Conservation (phyloP, 306 rosid genomes). For the Heteromeles arbutifolia region DNA sequence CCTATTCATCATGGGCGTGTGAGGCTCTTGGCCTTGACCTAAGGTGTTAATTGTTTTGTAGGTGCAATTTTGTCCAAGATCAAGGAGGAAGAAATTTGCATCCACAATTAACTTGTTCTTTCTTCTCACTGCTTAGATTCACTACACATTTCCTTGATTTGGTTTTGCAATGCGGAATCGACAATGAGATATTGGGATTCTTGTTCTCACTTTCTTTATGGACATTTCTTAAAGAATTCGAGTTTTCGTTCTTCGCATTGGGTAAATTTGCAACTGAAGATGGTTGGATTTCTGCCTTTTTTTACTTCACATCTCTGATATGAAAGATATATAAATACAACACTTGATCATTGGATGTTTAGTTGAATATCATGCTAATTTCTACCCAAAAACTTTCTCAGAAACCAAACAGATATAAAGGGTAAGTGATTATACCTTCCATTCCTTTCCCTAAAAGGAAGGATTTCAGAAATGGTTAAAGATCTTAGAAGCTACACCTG, state of each 20-base stretch:
- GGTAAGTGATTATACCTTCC: slow-evolving; percentile 25
- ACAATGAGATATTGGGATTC: slow-evolving; percentile 36
- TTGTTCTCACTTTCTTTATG: slow-evolving; percentile 36
- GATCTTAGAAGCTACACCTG: slow-evolving; percentile 41
- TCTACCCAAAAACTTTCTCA: background rate
- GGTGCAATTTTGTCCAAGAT: too few relatives aligned
- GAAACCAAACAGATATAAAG: background rate
- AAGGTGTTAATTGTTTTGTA: too few relatives aligned
- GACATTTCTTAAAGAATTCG: slow-evolving; percentile 14
- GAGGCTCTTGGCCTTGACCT: too few relatives aligned
- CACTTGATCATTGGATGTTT: too few relatives aligned
- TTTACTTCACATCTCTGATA: slow-evolving; percentile 13
- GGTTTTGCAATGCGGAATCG: background rate
- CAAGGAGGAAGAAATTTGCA: too few relatives aligned
- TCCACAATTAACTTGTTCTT: slow-evolving; percentile 5
- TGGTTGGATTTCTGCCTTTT: background rate
- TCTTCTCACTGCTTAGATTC: slow-evolving; percentile 5
- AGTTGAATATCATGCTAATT: background rate
- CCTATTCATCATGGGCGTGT: too few relatives aligned
- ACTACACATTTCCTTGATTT: slow-evolving; percentile 18
- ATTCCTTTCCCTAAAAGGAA: slow-evolving; percentile 29
- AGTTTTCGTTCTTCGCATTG: slow-evolving; percentile 2
- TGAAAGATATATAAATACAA: background rate
- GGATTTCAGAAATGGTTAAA: slow-evolving; percentile 35
- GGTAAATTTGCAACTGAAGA: slow-evolving; percentile 12